Conservation (phyloP, 1,284 basidiomycete species). For the Cutaneotrichosporon cutaneum region DNA sequence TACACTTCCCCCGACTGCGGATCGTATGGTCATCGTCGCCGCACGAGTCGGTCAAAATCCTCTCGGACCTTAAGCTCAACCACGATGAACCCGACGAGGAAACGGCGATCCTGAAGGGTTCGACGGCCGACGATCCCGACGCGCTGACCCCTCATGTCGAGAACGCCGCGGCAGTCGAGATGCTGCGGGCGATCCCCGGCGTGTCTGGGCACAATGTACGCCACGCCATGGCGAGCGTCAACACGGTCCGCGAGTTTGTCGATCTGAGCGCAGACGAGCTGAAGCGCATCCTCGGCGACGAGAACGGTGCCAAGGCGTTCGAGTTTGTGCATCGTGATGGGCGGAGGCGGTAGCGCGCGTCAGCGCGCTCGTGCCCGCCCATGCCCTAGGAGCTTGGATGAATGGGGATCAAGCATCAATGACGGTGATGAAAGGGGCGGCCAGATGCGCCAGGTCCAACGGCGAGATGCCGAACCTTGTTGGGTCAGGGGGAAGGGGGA, state of each 20-base stretch:
- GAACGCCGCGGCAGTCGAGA: slow-evolving; percentile 50
- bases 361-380: neutral
- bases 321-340: slow-evolving; percentile 74
- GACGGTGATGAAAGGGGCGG: too few species aligned
- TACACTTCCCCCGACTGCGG: slow-evolving; percentile 84
- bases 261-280: slow-evolving; percentile 64
- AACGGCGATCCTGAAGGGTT: slow-evolving; percentile 73
- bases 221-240: slow-evolving; percentile 77
- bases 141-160: slow-evolving; percentile 33
- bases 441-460: neutral
- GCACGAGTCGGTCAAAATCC: slow-evolving; percentile 86
- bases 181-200: slow-evolving; percentile 59
- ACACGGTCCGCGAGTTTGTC: slow-evolving; percentile 73
- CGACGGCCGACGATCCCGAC: slow-evolving; percentile 42
- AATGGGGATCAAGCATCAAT: too few species aligned
- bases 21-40: slow-evolving; percentile 98
- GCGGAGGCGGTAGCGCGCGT: neutral
- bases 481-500: neutral
- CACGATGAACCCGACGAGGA: slow-evolving; percentile 76
- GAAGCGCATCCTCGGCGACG: slow-evolving; percentile 74
- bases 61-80: slow-evolving; percentile 85
- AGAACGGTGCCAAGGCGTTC: slow-evolving; percentile 75
- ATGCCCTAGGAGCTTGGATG: neutral
- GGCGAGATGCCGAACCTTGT: neutral
- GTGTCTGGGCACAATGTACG: slow-evolving; percentile 80